Evolutionary conservation across 164 flowering plant species (phyloP).

Genomic region (Echeveria elegans): DNA sequence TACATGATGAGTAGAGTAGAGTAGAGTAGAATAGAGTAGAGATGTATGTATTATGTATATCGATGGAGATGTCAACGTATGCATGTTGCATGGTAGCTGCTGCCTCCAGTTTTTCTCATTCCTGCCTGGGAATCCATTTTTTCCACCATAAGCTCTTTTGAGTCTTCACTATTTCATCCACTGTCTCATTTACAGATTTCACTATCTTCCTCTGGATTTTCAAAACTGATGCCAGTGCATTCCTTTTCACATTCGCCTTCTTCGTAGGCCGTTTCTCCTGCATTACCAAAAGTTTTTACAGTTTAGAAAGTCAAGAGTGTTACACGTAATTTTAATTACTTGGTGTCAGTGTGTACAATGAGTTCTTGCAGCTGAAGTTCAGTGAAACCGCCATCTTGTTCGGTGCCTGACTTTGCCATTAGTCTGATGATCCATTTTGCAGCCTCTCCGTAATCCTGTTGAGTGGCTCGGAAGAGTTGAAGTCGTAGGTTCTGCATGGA

Average conservation of each 20-base stretch:
- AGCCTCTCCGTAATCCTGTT: slow-evolving; percentile 81
- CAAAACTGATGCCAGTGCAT: slow-evolving; percentile 77
- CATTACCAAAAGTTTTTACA: background rate
- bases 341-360: slow-evolving; percentile 31
- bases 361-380: slow-evolving; percentile 88
- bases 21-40: too few species aligned
- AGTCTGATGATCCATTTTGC: slow-evolving; percentile 64
- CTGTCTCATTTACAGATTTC: slow-evolving; percentile 64
- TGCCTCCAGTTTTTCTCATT: slow-evolving; percentile 19
- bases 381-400: slow-evolving; percentile 85
- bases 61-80: background rate
- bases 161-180: slow-evolving; percentile 58
- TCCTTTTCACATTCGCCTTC: slow-evolving; percentile 56
- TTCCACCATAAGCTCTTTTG: slow-evolving; percentile 99
- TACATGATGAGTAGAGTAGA: slow-evolving; percentile 14
- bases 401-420: slow-evolving; percentile 93
- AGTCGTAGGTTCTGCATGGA: slow-evolving; percentile 74
- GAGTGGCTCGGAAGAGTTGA: slow-evolving; percentile 73
- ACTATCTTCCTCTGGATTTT: slow-evolving; percentile 63
- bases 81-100: background rate
- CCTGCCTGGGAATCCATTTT: slow-evolving; percentile 92
- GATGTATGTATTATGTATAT: slow-evolving; percentile 11
- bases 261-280: slow-evolving; percentile 70
- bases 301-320: background rate
- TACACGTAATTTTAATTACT: background rate